Evolutionary conservation across 1,284 basidiomycete species (phyloP).

Genomic region (Macrocystidia cucumis): DNA sequence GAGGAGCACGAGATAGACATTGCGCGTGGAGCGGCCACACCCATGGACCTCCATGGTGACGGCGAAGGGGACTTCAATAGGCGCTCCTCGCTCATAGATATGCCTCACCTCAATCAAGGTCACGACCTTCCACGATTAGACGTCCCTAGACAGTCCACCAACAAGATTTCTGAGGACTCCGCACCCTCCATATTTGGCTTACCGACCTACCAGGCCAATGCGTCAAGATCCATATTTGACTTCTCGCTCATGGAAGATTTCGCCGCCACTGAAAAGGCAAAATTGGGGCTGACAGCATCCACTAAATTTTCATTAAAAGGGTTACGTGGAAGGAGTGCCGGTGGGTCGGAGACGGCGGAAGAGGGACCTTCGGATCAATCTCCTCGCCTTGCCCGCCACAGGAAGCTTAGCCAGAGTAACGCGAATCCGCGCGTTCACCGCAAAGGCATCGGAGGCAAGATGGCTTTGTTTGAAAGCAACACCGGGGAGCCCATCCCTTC

Average conservation of each 20-base stretch:
- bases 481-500: constrained; percentile 39
- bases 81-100: constrained; percentile 16
- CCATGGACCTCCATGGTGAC: constrained; percentile 1
- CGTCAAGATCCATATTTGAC: constrained; percentile 55
- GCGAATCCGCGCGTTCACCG: constrained; percentile 51
- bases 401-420: constrained; percentile 80
- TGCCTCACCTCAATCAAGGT: constrained; percentile 31
- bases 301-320: constrained; percentile 22
- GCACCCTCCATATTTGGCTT: constrained; percentile 33
- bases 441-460: constrained; percentile 75
- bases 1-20: constrained; percentile 38
- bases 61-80: constrained; percentile 14
- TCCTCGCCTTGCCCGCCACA: constrained; percentile 49
- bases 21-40: constrained; percentile 27
- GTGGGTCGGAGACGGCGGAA: not conserved
- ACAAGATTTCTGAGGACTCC: constrained; percentile 10
- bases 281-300: constrained; percentile 42
- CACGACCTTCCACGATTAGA: constrained; percentile 46
- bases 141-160: constrained; percentile 19
- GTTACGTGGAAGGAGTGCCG: constrained; percentile 8
- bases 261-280: constrained; percentile 63
- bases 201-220: constrained; percentile 56
- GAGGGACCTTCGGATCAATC: constrained; percentile 5
- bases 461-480: constrained; percentile 84
- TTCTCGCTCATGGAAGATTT: constrained; percentile 80